Evolutionary conservation across 2,329 filamentous ascomycete genomes (phyloP), one percentile per base, ranked within the genome.

Genomic region (Xylaria sp.): DNA sequence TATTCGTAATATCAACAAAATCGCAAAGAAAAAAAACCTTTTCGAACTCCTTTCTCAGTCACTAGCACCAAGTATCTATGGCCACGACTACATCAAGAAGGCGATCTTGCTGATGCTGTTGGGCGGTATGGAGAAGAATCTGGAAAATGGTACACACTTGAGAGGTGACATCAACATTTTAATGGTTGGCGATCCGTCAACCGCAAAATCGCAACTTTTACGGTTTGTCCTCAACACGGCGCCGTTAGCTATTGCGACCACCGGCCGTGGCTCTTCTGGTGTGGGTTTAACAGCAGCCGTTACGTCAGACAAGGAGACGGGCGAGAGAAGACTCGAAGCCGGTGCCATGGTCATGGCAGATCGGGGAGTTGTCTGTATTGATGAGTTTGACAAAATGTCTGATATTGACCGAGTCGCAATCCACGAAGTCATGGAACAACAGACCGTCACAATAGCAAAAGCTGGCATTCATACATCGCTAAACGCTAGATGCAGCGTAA

Each of bases 341-440:
- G 95, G 95, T 85, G 95, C 95, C 67, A 99, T 99, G 95, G 95
- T 99, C 63, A 91, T 99, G 73, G 95, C 89, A 66, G 95, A 99
- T 76, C 90, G 95, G 65, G 95, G 95, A 69, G 94, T 99, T 10
- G 95, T 99, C 33, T 99, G 95, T 80, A 99, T 99, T 68, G 95
- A 99, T 75, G 95, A 99, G 73, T 99, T 99, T 70, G 95, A 99
- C 81, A 99, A 99, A 78, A 99, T 99, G 95, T 97, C 93, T 59
- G 95, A 99, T 74, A 90, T 98, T 60, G 95, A 99, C 77, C 88
- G 95, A 74, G 95, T 99, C 3, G 95, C 95, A 47, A 99, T 99
- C 70, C 95, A 99, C 85, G 95, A 99, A 91, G 95, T 99, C 68
- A 99, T 99, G 95, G 95, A 99, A 79, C 95, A 99, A 80, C 95